Evolutionary conservation across 2,329 filamentous ascomycete species (phyloP), one percentile per base, ranked within the genome.

Genomic region (Sporothrix pseudoabietina): DNA sequence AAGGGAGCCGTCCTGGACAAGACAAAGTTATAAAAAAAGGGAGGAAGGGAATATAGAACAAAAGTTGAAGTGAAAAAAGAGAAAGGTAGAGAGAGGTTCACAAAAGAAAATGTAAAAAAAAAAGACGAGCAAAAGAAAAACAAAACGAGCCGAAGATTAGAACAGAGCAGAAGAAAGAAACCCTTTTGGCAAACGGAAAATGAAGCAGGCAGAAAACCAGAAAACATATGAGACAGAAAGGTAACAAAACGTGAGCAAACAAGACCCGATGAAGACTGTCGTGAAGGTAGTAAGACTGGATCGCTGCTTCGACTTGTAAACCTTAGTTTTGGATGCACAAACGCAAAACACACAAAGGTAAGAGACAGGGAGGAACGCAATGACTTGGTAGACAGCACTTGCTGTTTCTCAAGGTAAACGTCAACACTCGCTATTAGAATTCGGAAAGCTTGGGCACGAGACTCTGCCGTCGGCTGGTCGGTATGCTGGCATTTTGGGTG

Each of bases 31-130:
- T 26, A 26, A 26, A 26, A 26, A 41, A 63, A 52, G 71, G 66
- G 49, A 22, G 39, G 59, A 72, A 69, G 57, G 71, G 47, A 74
- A 74, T 69, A 71, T 68, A 73, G 74, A 73, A 73, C 72, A 73
- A 30, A 57, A 44, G 39, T 10, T 30, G 30, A 54, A 71, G 47
- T 52, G 14, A 41, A 69, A 69, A 57, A 12, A 41, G 55, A 55
- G 39, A 9, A 14, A 57, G 35, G 30, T 26, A 61, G 69, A 54
- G 69, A 39, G 69, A 35, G 5, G 14, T 73, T 63, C 16, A 72
- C 19, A 26, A 41, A 35, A 71, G 54, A 69, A 7, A 30, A 32
- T 32, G 14, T 44, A 39, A 63, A 73, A 12, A 26, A 26, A 30
- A 65, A 41, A 69, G 59, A 41, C 30, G 44, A 39, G 22, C 22